phyloP scores from a whole-genome alignment of 768 basidiomycete genomes.

The Lentinula sp. region DNA sequence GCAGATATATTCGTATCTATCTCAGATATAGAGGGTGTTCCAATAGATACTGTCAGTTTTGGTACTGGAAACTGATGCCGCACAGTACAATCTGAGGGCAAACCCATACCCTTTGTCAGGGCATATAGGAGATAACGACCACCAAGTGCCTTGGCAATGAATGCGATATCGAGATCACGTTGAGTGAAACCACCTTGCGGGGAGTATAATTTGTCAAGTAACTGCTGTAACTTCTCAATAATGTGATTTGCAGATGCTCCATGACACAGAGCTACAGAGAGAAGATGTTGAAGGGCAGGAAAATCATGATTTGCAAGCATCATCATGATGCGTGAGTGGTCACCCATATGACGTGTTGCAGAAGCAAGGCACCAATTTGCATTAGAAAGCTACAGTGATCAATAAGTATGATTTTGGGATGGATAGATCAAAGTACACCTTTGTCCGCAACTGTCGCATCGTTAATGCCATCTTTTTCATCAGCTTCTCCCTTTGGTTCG shows the following conservation, averaged over 20 bases:
- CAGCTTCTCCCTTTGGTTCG: background rate
- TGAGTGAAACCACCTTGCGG: constrained; percentile 11
- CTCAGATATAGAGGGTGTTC: background rate
- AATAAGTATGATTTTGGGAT: background rate
- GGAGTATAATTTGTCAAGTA: constrained; percentile 6
- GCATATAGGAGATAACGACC: constrained; percentile 20
- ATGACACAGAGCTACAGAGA: background rate
- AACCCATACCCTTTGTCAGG: constrained; percentile 15
- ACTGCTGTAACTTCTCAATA: background rate
- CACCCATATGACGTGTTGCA: background rate
- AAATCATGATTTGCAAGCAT: constrained; percentile 9
- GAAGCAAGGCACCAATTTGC: background rate
- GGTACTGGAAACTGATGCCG: background rate
- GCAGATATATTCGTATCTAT: background rate
- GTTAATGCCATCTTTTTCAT: background rate
- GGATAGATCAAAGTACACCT: background rate
- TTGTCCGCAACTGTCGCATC: background rate
- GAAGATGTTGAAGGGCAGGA: constrained; percentile 6
- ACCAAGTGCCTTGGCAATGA: constrained; percentile 19
- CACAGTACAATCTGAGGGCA: constrained; percentile 12
- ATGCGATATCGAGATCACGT: constrained; percentile 20
- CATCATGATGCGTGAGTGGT: constrained; percentile 10
- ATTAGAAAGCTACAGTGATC: background rate
- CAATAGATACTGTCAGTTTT: background rate
- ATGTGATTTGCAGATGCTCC: background rate